These are phyloP conservation scores for Moringa oleifera DNA, from an alignment of 345 rosid genomes.

Conservation along the genomic window DNA sequence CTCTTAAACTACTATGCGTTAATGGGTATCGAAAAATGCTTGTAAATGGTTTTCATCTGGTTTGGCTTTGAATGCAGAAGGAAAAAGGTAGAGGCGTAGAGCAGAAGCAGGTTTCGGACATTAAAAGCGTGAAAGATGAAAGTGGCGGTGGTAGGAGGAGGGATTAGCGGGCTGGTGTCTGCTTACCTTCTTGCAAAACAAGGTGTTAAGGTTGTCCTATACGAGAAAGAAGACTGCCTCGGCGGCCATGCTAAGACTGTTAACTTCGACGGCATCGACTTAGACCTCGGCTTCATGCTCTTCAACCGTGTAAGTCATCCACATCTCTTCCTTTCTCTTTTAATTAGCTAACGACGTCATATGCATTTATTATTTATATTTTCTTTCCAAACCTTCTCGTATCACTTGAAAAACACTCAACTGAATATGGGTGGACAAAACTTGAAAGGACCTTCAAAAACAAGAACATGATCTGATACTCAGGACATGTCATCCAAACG, in stretches of 20 bases:
- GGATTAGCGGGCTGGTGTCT: constrained; percentile 45
- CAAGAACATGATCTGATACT: too few relatives aligned
- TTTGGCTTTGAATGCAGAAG: not conserved
- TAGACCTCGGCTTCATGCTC: constrained; percentile 55
- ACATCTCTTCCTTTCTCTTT: not conserved
- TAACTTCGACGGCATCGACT: constrained; percentile 27
- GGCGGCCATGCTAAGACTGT: constrained; percentile 58
- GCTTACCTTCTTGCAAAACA: constrained; percentile 32
- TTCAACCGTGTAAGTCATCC: constrained; percentile 36
- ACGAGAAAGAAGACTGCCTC: constrained; percentile 41
- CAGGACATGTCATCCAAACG: too few relatives aligned
- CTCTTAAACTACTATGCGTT: too few relatives aligned
- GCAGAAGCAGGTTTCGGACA: not conserved
- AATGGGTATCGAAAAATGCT: too few relatives aligned
- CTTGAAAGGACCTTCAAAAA: too few relatives aligned
- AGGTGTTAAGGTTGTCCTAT: constrained; percentile 39
- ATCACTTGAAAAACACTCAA: too few relatives aligned
- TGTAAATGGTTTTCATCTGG: too few relatives aligned
- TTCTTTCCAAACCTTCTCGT: too few relatives aligned
- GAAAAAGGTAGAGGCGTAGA: too few relatives aligned
- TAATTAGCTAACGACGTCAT: too few relatives aligned
- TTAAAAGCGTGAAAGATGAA: constrained; percentile 15
- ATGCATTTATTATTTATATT: too few relatives aligned
- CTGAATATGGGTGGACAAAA: too few relatives aligned
- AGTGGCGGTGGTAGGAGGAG: constrained; percentile 46